A percentile compares a stretch with the other conserved stretches of the same genome.
phyloP scores from a whole-genome alignment of 2,329 filamentous ascomycete genomes.

The Paracorniculantispora psalliotae region DNA sequence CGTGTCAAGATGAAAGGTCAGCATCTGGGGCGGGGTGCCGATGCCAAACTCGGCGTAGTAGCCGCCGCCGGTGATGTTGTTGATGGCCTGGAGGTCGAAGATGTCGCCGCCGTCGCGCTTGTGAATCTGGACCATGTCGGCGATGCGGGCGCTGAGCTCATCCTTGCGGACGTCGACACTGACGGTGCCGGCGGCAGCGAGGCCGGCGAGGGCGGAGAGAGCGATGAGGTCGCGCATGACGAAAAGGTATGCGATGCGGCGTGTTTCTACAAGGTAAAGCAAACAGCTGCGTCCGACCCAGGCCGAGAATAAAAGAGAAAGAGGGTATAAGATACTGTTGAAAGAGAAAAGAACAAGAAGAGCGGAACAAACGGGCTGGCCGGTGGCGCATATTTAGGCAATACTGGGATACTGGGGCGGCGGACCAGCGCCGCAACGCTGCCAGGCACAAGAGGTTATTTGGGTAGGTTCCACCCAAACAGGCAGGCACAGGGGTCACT shows the following conservation, averaged over 20 bases:
- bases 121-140: conserved; percentile 16
- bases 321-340: neutral
- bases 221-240: conserved; percentile 9
- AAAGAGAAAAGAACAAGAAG: neutral
- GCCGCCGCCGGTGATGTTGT: conserved; percentile 50
- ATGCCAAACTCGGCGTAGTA: conserved; percentile 55
- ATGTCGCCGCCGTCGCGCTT: conserved; percentile 22
- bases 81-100: conserved; percentile 36
- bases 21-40: conserved; percentile 52
- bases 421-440: neutral
- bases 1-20: conserved; percentile 55
- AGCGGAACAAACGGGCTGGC: neutral
- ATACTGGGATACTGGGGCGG: neutral
- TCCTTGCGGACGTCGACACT: conserved; percentile 16
- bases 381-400: too few species aligned
- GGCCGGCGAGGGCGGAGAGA: conserved; percentile 4
- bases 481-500: too few species aligned
- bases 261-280: neutral
- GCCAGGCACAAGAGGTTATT: neutral
- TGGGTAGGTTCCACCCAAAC: neutral
- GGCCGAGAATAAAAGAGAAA: too few species aligned
- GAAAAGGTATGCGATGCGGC: neutral
- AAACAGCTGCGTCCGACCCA: neutral
- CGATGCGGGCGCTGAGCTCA: conserved; percentile 11
- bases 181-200: conserved; percentile 20